Evolutionary conservation across 805 yeast species (phyloP).

Genomic region (Candida hispaniensis): DNA sequence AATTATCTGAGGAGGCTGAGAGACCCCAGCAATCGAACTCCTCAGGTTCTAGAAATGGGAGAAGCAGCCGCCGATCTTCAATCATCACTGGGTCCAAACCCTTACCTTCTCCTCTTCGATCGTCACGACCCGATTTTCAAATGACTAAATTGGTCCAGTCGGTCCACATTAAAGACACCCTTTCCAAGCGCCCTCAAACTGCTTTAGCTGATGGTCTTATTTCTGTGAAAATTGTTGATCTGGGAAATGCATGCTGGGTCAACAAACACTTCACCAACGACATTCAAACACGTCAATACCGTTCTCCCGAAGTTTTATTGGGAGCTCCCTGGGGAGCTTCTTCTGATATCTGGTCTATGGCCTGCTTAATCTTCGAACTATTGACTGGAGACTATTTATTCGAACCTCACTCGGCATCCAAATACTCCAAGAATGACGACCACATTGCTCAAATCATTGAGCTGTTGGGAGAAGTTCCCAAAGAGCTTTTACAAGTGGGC

Average conservation of each 20-base stretch:
- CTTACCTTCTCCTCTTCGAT: conserved; percentile 73
- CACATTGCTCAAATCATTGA: conserved; percentile 94
- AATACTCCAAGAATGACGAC: conserved; percentile 84
- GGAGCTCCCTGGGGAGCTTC: conserved; percentile 92
- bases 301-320: conserved; percentile 78
- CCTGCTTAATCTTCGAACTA: conserved; percentile 81
- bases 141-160: conserved; percentile 15
- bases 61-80: conserved; percentile 48
- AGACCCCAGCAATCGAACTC: conserved; percentile 32
- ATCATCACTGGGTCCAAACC: conserved; percentile 88
- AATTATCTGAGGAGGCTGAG: conserved; percentile 54
- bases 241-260: conserved; percentile 84
- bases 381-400: conserved; percentile 90
- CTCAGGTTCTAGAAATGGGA: conserved; percentile 14
- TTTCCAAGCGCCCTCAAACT: conserved; percentile 17
- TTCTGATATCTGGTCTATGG: conserved; percentile 93
- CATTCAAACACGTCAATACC: conserved; percentile 83
- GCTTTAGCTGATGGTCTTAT: conserved; percentile 40
- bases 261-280: conserved; percentile 76
- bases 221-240: conserved; percentile 80
- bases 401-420: conserved; percentile 55
- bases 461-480: conserved; percentile 58
- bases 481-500: conserved; percentile 46
- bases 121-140: conserved; percentile 26
- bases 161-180: conserved; percentile 7